These are phyloP conservation scores for Sugiyamaella marilandica DNA, from an alignment of 805 yeast species.

Conservation along the genomic window DNA sequence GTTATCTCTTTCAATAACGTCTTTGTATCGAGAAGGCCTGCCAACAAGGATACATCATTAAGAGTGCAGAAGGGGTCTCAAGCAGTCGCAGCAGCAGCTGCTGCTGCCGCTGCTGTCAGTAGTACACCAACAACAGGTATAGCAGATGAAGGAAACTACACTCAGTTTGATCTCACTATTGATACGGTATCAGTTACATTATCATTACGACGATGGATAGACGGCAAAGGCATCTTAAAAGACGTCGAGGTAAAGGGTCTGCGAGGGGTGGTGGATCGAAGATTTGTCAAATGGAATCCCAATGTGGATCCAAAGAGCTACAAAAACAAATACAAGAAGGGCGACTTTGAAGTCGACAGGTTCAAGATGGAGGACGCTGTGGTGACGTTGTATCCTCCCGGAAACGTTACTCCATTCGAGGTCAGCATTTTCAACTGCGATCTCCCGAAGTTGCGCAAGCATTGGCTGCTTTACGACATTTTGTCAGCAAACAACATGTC, in stretches of 20 bases:
- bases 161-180: slow-evolving; percentile 89
- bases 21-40: slow-evolving; percentile 80
- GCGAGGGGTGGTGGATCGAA: slow-evolving; percentile 88
- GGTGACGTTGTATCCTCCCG: slow-evolving; percentile 77
- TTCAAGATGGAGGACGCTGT: slow-evolving; percentile 81
- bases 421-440: slow-evolving; percentile 87
- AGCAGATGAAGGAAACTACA: slow-evolving; percentile 83
- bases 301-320: slow-evolving; percentile 80
- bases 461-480: slow-evolving; percentile 89
- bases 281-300: slow-evolving; percentile 78
- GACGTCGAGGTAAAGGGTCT: slow-evolving; percentile 77
- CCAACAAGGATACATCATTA: slow-evolving; percentile 32
- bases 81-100: slow-evolving; percentile 61
- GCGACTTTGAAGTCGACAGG: slow-evolving; percentile 88
- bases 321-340: slow-evolving; percentile 66
- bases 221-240: slow-evolving; percentile 82
- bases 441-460: slow-evolving; percentile 71
- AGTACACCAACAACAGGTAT: neutral
- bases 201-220: slow-evolving; percentile 80
- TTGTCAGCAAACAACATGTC: slow-evolving; percentile 78
- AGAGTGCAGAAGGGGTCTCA: slow-evolving; percentile 68
- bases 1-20: slow-evolving; percentile 80
- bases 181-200: slow-evolving; percentile 78
- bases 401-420: slow-evolving; percentile 65
- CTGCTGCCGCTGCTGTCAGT: slow-evolving; percentile 31